Conservation (phyloP, 2,329 filamentous ascomycete genomes). For the Plenodomus tracheiphilus region DNA sequence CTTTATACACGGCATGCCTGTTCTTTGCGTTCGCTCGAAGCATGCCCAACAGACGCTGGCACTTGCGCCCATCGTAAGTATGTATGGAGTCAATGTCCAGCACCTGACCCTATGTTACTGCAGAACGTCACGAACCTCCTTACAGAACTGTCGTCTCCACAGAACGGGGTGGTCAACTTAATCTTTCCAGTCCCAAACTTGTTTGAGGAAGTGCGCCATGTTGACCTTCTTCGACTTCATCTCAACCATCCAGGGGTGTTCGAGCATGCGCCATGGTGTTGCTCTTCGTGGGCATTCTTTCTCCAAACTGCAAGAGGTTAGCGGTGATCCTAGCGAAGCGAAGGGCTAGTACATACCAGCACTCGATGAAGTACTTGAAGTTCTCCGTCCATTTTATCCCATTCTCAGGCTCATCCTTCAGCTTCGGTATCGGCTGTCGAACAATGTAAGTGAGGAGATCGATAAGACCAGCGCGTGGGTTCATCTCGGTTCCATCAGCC, state of each 20-base stretch:
- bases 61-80: not conserved
- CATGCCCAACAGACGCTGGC: slow-evolving; percentile 1
- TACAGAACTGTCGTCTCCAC: slow-evolving; percentile 10
- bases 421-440: slow-evolving; percentile 87
- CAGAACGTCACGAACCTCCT: slow-evolving; percentile 20
- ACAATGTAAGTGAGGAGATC: slow-evolving; percentile 98
- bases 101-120: slow-evolving; percentile 36
- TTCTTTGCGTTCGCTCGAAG: not conserved
- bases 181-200: slow-evolving; percentile 96
- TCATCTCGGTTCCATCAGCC: slow-evolving; percentile 93
- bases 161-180: slow-evolving; percentile 34
- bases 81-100: slow-evolving; percentile 34
- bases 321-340: slow-evolving; percentile 5
- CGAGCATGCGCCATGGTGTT: slow-evolving; percentile 97
- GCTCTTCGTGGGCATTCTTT: slow-evolving; percentile 87
- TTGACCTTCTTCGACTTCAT: slow-evolving; percentile 97
- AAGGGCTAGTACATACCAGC: slow-evolving; percentile 71
- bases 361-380: slow-evolving; percentile 99
- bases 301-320: slow-evolving; percentile 69
- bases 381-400: slow-evolving; percentile 94
- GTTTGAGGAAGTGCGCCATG: slow-evolving; percentile 90
- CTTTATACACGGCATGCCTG: not conserved
- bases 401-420: slow-evolving; percentile 91
- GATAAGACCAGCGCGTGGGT: slow-evolving; percentile 88
- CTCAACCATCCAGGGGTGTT: slow-evolving; percentile 98